Percentiles rank a stretch among this genome's conserved stretches.
Evolutionary conservation across 208 protist genomes (phyloP).

Genomic region (Acanthamoeba divionensis): DNA sequence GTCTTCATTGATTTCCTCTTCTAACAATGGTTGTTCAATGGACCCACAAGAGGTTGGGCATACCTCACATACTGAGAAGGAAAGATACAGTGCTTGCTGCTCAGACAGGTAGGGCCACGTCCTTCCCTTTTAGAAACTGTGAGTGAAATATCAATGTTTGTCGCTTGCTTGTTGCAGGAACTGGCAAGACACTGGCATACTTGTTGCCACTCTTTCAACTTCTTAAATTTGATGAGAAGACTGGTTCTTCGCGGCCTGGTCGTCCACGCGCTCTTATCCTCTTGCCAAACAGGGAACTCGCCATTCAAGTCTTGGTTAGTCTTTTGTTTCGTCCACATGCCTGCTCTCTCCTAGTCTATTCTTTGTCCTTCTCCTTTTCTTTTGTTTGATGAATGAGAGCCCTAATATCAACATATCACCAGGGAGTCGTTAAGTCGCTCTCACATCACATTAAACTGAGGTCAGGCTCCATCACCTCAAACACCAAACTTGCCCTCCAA

Average conservation of each 20-base stretch:
- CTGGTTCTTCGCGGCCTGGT: background rate
- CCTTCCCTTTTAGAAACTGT: background rate
- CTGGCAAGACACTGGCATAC: conserved; percentile 45
- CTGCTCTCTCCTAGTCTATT: background rate
- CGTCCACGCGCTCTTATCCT: background rate
- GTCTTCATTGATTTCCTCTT: too few species aligned
- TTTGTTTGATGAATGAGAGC: too few species aligned
- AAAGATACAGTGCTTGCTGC: conserved; percentile 22
- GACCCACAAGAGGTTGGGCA: too few species aligned
- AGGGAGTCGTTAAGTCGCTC: background rate
- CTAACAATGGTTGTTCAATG: too few species aligned
- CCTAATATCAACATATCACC: too few species aligned
- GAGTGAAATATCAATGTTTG: background rate
- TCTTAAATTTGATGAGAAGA: background rate
- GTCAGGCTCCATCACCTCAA: background rate
- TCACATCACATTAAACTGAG: background rate
- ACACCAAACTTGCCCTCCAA: background rate
- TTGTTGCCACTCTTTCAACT: conserved; percentile 12
- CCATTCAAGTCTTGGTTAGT: conserved; percentile 12
- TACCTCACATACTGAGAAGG: conserved; percentile 7
- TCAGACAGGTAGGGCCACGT: background rate
- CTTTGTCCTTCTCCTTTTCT: too few species aligned
- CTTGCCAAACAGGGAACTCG: background rate
- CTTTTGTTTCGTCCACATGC: background rate
- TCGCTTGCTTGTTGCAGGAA: background rate